phyloP scores from a whole-genome alignment of 176 grass and related monocot species.

The Carex littledalei region DNA sequence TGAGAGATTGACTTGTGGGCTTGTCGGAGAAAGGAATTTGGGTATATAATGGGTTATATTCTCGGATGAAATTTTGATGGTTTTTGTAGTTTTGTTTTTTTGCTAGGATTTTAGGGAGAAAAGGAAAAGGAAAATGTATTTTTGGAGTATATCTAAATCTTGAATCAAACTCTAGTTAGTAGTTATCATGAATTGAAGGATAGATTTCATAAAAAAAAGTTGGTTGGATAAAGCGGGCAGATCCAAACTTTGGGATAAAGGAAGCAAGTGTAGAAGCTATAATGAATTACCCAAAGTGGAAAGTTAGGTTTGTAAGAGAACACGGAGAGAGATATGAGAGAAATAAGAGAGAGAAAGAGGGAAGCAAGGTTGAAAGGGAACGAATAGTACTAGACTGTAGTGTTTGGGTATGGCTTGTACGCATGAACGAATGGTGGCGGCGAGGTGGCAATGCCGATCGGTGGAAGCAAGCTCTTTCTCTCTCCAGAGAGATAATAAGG shows the following conservation, averaged over 20 bases:
- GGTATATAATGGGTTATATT: constrained; percentile 4
- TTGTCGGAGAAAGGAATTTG: not conserved
- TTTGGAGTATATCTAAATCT: constrained; percentile 9
- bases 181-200: constrained; percentile 26
- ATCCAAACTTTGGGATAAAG: constrained; percentile 24
- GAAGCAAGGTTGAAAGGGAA: not conserved
- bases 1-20: not conserved
- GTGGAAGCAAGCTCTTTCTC: constrained; percentile 52
- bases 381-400: not conserved
- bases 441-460: constrained; percentile 33
- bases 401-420: constrained; percentile 69
- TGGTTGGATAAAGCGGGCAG: not conserved
- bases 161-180: not conserved
- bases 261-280: constrained; percentile 17
- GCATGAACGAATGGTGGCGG: constrained; percentile 38
- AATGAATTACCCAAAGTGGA: not conserved
- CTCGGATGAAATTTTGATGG: not conserved
- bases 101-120: not conserved
- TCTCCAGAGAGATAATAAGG: not conserved
- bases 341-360: not conserved
- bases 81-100: not conserved
- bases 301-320: not conserved
- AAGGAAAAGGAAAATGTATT: not conserved
- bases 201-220: constrained; percentile 12
- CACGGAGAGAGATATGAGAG: not conserved